Base-by-base conservation (phyloP, 164 flowering plant genomes). In the Vitis riparia region DNA sequence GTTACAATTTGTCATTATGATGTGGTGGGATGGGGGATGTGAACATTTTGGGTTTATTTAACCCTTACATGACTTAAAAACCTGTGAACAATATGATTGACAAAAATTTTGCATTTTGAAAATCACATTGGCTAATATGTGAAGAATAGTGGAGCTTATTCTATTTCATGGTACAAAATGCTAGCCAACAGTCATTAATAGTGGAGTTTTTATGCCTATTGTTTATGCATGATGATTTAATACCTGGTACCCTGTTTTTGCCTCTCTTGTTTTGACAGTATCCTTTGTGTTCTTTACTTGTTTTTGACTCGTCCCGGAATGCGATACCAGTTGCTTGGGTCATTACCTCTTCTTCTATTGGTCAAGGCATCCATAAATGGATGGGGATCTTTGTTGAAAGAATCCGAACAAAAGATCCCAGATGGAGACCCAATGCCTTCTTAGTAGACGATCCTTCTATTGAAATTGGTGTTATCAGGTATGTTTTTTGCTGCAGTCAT, bases 321-420 rank as follows among this genome's bases (percentile, higher is more conserved):
- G 86, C 85, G 53, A 79, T 86, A 72, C 89, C 89, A 2, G 81
- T 86, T 76, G 89, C 87, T 66, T 86, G 89, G 89, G 66, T 86
- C 63, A 86, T 86, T 68, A 62, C 82, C 17, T 76, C 84, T 50
- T 68, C 79, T 48, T 77, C 66, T 73, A 68, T 30, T 59, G 61
- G 75, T 71, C 82, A 82, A 60, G 59, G 68, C 61, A 65, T 75
- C 32, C 82, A 71, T 50, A 74, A 73, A 71, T 81, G 87, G 84
- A 78, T 84, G 76, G 67, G 66, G 6, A 32, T 75, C 48, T 84
- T 86, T 55, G 78, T 78, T 71, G 84, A 79, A 69, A 79, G 85
- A 75, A 52, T 79, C 55, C 73, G 73, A 17, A 55, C 64, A 27
- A 82, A 75, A 75, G 89, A 86, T 61, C 82, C 81, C 11, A 71